Percentiles rank a stretch among this genome's conserved stretches.
phyloP scores from a whole-genome alignment of 495 filamentous ascomycete genomes.

The Penicillium bovifimosum region DNA sequence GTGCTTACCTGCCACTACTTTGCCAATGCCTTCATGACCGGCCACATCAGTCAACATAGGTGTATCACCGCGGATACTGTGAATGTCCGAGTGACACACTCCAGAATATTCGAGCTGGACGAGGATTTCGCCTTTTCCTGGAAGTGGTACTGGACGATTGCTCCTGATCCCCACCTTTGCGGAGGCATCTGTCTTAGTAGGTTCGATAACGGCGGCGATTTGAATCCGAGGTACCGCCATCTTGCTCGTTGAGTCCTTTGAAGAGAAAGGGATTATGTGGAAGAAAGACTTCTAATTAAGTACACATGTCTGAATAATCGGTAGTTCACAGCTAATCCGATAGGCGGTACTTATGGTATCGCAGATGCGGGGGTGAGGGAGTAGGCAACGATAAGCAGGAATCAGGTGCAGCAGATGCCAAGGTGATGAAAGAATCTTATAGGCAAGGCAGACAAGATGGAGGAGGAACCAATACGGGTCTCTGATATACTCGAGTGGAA shows the following conservation, averaged over 20 bases:
- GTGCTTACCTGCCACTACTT: slow-evolving; percentile 29
- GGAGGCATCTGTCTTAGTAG: slow-evolving; percentile 19
- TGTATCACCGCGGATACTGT: slow-evolving; percentile 41
- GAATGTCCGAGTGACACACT: slow-evolving; percentile 41
- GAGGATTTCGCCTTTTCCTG: slow-evolving; percentile 32
- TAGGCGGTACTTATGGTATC: background rate
- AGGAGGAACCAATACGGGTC: background rate
- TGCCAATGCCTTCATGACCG: slow-evolving; percentile 42
- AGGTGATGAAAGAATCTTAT: background rate
- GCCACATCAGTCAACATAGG: slow-evolving; percentile 44
- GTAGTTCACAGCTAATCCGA: background rate
- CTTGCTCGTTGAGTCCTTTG: no score
- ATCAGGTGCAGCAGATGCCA: background rate
- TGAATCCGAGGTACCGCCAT: slow-evolving; percentile 32
- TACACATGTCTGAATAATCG: background rate
- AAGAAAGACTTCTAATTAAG: background rate
- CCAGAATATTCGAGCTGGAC: slow-evolving; percentile 41
- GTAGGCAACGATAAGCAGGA: slow-evolving; percentile 6
- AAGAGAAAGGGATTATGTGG: background rate
- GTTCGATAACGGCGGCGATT: slow-evolving; percentile 32
- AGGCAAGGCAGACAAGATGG: background rate
- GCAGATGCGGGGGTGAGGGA: slow-evolving; percentile 14
- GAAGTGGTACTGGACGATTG: slow-evolving; percentile 30
- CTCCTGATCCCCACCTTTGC: slow-evolving; percentile 26
- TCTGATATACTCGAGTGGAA: background rate